Conservation (phyloP, 106 monocot species). For the Dioscorea alata region DNA sequence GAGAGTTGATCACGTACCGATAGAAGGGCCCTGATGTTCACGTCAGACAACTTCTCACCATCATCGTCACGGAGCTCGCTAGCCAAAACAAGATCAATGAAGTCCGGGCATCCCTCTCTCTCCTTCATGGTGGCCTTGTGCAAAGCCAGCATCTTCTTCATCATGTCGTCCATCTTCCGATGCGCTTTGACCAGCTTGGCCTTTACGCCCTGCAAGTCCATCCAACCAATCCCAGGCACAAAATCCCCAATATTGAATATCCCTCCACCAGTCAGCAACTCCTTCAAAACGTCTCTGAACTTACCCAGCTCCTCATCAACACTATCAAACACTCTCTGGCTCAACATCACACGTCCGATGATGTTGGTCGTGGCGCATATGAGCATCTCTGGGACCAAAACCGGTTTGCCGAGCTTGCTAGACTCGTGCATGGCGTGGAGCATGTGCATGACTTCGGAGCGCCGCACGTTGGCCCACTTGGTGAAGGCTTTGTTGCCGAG, state of each 20-base stretch:
- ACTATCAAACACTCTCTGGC: slow-evolving; percentile 27
- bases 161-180: slow-evolving; percentile 11
- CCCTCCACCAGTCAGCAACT: slow-evolving; percentile 20
- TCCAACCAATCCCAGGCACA: slow-evolving; percentile 24
- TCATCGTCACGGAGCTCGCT: slow-evolving; percentile 12
- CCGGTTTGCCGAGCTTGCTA: background rate
- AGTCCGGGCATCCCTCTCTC: slow-evolving; percentile 14
- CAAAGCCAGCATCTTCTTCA: slow-evolving; percentile 13
- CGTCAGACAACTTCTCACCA: slow-evolving; percentile 27
- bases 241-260: slow-evolving; percentile 32
- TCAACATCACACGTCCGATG: slow-evolving; percentile 24
- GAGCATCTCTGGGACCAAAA: slow-evolving; percentile 15
- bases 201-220: slow-evolving; percentile 33
- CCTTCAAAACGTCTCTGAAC: slow-evolving; percentile 41
- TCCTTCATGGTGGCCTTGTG: slow-evolving; percentile 15
- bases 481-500: slow-evolving; percentile 20
- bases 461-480: slow-evolving; percentile 8
- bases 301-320: slow-evolving; percentile 20
- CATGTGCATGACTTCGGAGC: slow-evolving; percentile 26
- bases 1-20: slow-evolving; percentile 10
- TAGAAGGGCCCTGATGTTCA: slow-evolving; percentile 37
- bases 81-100: slow-evolving; percentile 16
- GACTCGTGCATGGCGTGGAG: slow-evolving; percentile 10
- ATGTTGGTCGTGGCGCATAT: slow-evolving; percentile 29
- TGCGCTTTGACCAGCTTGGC: slow-evolving; percentile 21